A percentile compares a stretch with the other conserved stretches of the same genome.
phyloP scores from a whole-genome alignment of 176 grass and related monocot genomes.

The Rhynchospora tenuis region DNA sequence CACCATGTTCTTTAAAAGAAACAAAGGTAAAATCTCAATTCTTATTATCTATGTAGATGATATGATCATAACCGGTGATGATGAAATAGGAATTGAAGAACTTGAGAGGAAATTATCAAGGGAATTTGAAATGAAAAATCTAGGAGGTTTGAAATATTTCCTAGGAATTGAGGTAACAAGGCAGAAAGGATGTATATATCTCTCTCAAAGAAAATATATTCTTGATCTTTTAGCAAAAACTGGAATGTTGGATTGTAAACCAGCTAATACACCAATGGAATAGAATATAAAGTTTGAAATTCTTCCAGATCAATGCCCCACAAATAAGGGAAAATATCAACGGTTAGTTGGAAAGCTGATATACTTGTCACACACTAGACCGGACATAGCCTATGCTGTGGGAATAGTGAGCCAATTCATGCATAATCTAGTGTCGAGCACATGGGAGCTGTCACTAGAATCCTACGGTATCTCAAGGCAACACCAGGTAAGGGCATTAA shows the following conservation, averaged over 20 bases:
- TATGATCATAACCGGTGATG: neutral
- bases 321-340: too few relatives aligned
- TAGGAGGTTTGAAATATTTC: neutral
- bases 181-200: neutral
- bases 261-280: too few relatives aligned
- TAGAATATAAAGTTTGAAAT: too few relatives aligned
- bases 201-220: neutral
- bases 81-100: neutral
- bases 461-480: neutral
- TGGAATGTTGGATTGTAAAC: too few relatives aligned
- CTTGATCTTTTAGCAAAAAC: neutral
- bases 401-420: neutral
- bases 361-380: neutral
- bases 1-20: neutral
- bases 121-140: neutral
- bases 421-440: neutral
- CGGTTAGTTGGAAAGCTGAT: too few relatives aligned
- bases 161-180: neutral
- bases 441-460: neutral
- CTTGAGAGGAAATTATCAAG: neutral
- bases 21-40: neutral
- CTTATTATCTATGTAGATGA: neutral
- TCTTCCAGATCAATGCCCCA: too few relatives aligned
- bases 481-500: neutral
- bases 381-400: too few relatives aligned